Base-by-base conservation (phyloP, 179 eudicot species). In the Beta macrorhiza region DNA sequence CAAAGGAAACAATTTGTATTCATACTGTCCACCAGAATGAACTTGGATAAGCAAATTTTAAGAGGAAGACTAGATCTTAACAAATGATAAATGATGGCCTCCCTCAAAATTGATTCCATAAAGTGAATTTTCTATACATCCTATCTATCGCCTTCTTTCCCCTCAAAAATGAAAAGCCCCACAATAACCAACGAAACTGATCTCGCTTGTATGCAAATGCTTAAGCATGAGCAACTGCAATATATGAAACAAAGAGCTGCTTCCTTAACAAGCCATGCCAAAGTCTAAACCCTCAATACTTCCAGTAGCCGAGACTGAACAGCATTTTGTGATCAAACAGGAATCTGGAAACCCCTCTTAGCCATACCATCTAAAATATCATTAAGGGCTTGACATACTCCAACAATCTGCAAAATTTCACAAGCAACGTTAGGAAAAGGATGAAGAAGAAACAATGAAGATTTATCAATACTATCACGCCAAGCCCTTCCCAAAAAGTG, bases 301-400 rank as follows among this genome's bases (percentile, higher is more conserved):
- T 62, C 37, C 72, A 44, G 67, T 74, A 78, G 49, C 62, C 47
- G 32, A 52, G 83, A 52, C 12, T 64, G 52, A 32, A 76, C 62
- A 32, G 47, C 51, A 25, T 13, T 70, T 63, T 63, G 76, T 63
- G 76, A 83, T 89, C 88, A 95, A 80, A 95, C 97, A 44, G 97
- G 97, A 78, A 94, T 91, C 9, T 90, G 81, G 74, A 88, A 76
- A 45, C 98, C 98, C 87, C 86, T 92, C 90, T 91, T 94, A 45
- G 97, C 97, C 98, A 96, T 96, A 84, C 93, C 90, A 78, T 94
- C 99, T 47, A 96, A 93, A 74, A 96, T 88, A 51, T 92, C 97
- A 42, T 96, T 94, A 53, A 96, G 88, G 25, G 98, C 92, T 87
- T 96, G 99, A 83, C 99, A 96, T 64, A 96, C 87, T 14, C 98